Percentiles rank a stretch among this genome's conserved stretches.
Evolutionary conservation across 805 yeast genomes (phyloP).

Genomic region (Teunomyces funiuensis): DNA sequence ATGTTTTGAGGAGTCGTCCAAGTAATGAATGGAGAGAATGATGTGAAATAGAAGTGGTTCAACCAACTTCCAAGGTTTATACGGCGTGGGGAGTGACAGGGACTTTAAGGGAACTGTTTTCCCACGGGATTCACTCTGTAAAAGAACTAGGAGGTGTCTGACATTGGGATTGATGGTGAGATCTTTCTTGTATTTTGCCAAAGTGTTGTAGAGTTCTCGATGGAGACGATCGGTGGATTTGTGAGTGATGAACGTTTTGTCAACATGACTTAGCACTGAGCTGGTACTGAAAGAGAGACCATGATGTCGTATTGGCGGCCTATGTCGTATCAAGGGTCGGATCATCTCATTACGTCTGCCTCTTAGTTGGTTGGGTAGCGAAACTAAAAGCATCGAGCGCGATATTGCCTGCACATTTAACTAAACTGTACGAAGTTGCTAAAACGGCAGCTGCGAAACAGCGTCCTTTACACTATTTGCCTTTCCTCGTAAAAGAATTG

Average conservation of each 20-base stretch:
- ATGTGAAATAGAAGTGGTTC: slow-evolving; percentile 6
- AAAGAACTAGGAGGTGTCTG: slow-evolving; percentile 11
- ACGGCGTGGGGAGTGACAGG: slow-evolving; percentile 11
- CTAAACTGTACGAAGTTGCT: neutral
- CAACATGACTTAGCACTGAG: neutral
- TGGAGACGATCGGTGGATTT: slow-evolving; percentile 13
- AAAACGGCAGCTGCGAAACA: neutral
- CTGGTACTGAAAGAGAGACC: neutral
- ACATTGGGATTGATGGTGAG: slow-evolving; percentile 13
- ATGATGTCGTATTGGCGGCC: neutral
- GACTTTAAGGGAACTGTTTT: neutral
- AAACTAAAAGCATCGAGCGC: neutral
- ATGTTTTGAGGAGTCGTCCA: neutral
- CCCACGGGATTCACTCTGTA: slow-evolving; percentile 6
- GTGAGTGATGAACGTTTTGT: neutral
- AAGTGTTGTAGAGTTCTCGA: slow-evolving; percentile 15
- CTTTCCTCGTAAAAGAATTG: neutral
- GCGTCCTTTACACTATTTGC: neutral
- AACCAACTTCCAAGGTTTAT: slow-evolving; percentile 9
- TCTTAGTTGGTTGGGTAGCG: neutral
- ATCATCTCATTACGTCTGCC: neutral
- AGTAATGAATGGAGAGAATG: slow-evolving; percentile 6
- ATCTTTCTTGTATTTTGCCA: slow-evolving; percentile 13
- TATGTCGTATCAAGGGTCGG: neutral
- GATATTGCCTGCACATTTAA: neutral